These are phyloP conservation scores for Vaccinium myrtillus DNA, from an alignment of 148 eudicot genomes.

Conservation along the genomic window DNA sequence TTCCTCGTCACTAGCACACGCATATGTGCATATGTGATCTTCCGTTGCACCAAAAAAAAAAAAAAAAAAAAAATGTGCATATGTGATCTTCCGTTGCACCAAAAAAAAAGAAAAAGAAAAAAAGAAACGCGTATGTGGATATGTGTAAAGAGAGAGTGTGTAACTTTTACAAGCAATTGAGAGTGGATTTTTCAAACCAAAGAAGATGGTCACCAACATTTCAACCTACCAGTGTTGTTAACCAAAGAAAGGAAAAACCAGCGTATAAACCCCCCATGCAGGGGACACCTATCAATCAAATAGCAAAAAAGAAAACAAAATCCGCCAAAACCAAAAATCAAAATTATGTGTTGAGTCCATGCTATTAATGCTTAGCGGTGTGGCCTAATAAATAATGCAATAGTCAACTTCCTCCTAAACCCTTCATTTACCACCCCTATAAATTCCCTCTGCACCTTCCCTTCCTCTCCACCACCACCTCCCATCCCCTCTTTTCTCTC, in stretches of 20 bases:
- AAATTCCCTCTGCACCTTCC: constrained; percentile 31
- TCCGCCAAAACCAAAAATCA: neutral
- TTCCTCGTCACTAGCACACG: neutral
- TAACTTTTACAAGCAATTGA: neutral
- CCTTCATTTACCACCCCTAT: constrained; percentile 34
- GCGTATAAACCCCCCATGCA: constrained; percentile 10
- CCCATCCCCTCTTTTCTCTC: neutral
- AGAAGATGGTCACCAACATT: constrained; percentile 36
- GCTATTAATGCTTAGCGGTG: constrained; percentile 68
- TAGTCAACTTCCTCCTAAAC: constrained; percentile 40
- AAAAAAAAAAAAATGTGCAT: no score
- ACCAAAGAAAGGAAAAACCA: constrained; percentile 22
- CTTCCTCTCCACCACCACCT: constrained; percentile 19
- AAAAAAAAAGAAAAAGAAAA: no score
- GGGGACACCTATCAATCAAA: neutral
- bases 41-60: no score
- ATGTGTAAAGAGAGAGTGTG: neutral
- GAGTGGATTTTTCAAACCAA: neutral
- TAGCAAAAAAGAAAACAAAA: neutral
- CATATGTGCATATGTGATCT: no score
- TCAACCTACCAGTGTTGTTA: constrained; percentile 40
- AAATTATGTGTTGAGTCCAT: neutral
- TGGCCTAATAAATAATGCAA: constrained; percentile 45
- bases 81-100: no score
- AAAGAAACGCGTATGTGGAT: no score